Evolutionary conservation across 257 asterid genomes (phyloP).

Genomic region (Nicotiana obtusifolia): DNA sequence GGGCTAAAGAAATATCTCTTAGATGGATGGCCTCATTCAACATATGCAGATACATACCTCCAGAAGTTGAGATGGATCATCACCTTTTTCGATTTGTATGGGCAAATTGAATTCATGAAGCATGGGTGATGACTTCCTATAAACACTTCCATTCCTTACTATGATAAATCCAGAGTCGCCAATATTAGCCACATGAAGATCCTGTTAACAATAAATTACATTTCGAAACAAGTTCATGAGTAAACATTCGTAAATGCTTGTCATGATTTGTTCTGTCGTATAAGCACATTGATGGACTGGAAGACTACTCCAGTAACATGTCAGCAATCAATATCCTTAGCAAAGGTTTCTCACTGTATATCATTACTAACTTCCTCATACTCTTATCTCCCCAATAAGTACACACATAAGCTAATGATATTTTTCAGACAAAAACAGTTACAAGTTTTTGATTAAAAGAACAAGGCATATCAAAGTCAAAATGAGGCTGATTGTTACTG

Average conservation of each 20-base stretch:
- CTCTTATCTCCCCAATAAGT: neutral
- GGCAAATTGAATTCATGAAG: conserved; percentile 66
- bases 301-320: neutral
- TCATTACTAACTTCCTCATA: neutral
- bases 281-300: neutral
- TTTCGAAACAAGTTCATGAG: neutral
- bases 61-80: conserved; percentile 50
- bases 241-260: neutral
- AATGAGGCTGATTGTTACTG: neutral
- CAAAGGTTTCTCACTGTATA: neutral
- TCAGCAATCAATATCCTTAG: neutral
- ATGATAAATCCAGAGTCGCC: conserved; percentile 83
- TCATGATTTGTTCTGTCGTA: neutral
- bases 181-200: conserved; percentile 63
- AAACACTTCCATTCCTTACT: conserved; percentile 52
- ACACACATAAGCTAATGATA: neutral
- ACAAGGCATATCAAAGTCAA: neutral
- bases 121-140: conserved; percentile 63
- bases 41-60: conserved; percentile 40
- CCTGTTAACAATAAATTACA: conserved; percentile 30
- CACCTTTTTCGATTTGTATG: conserved; percentile 45
- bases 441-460: neutral
- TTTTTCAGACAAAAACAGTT: neutral
- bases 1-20: neutral
- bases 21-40: neutral